These are phyloP conservation scores for Neonectria coccinea DNA, from an alignment of 2,329 filamentous ascomycete genomes.

Conservation along the genomic window DNA sequence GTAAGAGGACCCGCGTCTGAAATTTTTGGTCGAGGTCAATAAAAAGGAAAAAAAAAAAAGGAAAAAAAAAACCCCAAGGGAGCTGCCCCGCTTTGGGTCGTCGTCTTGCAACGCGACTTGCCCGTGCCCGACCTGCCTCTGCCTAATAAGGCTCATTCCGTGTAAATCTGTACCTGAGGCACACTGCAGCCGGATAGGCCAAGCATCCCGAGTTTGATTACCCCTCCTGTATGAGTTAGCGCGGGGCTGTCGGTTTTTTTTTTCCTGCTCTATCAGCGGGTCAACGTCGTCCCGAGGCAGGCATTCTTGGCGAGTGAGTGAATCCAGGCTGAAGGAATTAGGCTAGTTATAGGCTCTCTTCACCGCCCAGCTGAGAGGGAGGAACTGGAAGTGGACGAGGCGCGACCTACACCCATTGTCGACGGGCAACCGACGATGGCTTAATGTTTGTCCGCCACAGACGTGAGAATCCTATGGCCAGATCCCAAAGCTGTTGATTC, in stretches of 20 bases:
- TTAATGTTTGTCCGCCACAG: background rate
- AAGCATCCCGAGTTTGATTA: constrained; percentile 1
- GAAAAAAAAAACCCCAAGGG: constrained; percentile 21
- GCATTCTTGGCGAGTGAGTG: constrained; percentile 1
- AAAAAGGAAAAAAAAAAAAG: constrained; percentile 25
- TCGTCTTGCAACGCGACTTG: background rate
- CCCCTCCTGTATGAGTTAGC: constrained; percentile 19
- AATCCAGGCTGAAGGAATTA: background rate
- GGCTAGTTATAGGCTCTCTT: background rate
- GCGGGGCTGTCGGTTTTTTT: constrained; percentile 38
- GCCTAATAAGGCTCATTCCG: background rate
- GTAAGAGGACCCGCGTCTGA: constrained; percentile 18
- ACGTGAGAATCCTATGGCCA: background rate
- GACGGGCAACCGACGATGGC: background rate
- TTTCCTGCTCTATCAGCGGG: constrained; percentile 16
- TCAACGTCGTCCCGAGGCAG: constrained; percentile 17
- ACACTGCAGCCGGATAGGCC: constrained; percentile 13
- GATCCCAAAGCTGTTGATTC: background rate
- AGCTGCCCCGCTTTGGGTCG: constrained; percentile 28
- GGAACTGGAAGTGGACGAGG: background rate
- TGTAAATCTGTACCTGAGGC: constrained; percentile 3
- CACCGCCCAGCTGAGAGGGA: constrained; percentile 16
- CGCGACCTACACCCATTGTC: background rate
- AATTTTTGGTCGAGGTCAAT: constrained; percentile 24
- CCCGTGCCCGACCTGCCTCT: background rate